Base-by-base conservation (phyloP, 2,329 filamentous ascomycete genomes). In the Zalaria obscura region DNA sequence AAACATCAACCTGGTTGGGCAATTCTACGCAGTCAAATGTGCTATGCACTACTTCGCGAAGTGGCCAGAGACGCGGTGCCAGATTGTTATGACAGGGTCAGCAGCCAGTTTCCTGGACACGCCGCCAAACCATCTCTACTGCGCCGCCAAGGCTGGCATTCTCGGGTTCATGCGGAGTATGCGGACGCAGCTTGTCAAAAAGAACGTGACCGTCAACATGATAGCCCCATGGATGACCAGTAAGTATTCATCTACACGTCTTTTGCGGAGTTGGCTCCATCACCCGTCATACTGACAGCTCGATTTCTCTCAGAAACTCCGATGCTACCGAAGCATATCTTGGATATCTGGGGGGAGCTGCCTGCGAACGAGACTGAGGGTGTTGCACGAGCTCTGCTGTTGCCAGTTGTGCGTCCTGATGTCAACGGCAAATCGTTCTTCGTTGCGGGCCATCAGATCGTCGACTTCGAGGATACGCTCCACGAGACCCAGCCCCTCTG, bases 181-280 rank as follows among this genome's bases (percentile, higher is more conserved):
- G 35, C 44, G 50, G 25, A 46, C 41, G 8, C 48, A 49, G 25
- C 46, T 47, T 7, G 39, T 47, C 7, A 36, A 27, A 18, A 45
- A 53, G 35, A 43, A 42, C 3, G 50, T 52, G 18, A 39, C 44
- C 7, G 44, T 53, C 27, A 54, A 54, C 35, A 47, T 54, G 7
- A 47, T 54, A 11, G 50, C 48, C 34, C 52, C 51, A 0, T 54
- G 52, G 52, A 54, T 54, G 52, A 54, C 52, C 5, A 49, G 52
- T 54, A 44, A 41, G 50, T 43, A 25, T n/a, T 18, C 18, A 2
- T 18, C 18, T 18, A 18, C 18, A 18, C 2, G 18, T 18, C 18
- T 18, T 18, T 18, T 2, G 2, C 18, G 18, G 18, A 18, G 18
- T 18, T 18, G 18, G 18, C 18, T 18, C 18, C 18, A 18, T 18